Evolutionary conservation across 345 rosid genomes (phyloP).

Genomic region (Turnera subulata): DNA sequence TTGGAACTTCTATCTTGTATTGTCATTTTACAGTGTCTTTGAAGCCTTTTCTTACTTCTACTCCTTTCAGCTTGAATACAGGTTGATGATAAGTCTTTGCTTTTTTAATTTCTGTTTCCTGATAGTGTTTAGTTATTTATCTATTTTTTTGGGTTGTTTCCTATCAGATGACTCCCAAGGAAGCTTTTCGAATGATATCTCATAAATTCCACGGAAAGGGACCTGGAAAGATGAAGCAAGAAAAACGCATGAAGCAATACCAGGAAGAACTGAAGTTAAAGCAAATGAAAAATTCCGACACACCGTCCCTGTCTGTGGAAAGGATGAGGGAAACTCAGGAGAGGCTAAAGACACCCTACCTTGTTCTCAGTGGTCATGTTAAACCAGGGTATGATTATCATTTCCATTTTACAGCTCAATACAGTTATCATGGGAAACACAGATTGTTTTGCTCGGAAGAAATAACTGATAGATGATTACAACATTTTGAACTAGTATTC

Average conservation of each 20-base stretch:
- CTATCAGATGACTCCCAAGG: slow-evolving; percentile 85
- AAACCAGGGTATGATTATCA: slow-evolving; percentile 70
- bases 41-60: no score
- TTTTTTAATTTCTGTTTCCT: no score
- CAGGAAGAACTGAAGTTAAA: slow-evolving; percentile 87
- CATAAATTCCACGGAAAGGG: slow-evolving; percentile 98
- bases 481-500: neutral
- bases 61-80: no score
- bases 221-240: slow-evolving; percentile 98
- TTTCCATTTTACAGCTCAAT: slow-evolving; percentile 1
- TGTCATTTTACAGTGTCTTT: no score
- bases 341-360: slow-evolving; percentile 80
- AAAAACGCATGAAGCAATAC: slow-evolving; percentile 87
- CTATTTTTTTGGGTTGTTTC: neutral
- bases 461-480: neutral
- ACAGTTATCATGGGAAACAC: neutral
- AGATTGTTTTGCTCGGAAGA: no score
- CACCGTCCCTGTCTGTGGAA: slow-evolving; percentile 83
- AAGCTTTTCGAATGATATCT: slow-evolving; percentile 75
- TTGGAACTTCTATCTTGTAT: no score
- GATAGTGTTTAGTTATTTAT: neutral
- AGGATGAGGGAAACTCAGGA: slow-evolving; percentile 97
- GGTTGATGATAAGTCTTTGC: no score
- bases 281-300: slow-evolving; percentile 98
- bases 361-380: slow-evolving; percentile 94